Base-by-base conservation (phyloP, 2,329 filamentous ascomycete species). In the Lecanoromycetidae sp. region DNA sequence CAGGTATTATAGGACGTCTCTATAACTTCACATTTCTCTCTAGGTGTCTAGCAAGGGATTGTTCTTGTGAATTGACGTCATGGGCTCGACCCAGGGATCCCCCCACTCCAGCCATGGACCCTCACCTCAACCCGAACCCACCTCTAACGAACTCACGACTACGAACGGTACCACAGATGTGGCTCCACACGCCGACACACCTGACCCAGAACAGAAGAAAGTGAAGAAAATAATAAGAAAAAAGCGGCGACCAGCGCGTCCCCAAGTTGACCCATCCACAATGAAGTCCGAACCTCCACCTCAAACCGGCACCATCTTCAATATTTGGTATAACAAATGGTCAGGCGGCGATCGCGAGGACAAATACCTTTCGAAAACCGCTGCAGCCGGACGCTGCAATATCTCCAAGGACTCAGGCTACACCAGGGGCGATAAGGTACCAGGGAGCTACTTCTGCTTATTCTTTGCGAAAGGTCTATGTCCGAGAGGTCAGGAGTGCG, bases 281-380 rank as follows among this genome's bases (percentile, higher is more conserved):
- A 76, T 94, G 66, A 85, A 83, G 57, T 82, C 82, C 27, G 87
- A 94, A 57, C 83, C 85, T 3, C 87, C 88, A 13, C 84, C 86
- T 1, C 88, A 96, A 59, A 96, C 90, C 0, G 91, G 91, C 44
- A 94, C 86, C 0, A 87, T 88, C 49, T 98, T 91, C 74, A 98
- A 98, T 66, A 93, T 94, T 60, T 95, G 88, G 90, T 94, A 95
- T 69, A 95, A 94, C 70, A 96, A 95, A 67, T 96, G 90, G 88
- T 84, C 82, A 1, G 91, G 91, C 55, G 91, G 91, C 59, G 91
- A 98, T 66, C 79, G 87, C 51, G 90, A 96, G 61, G 87, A 93
- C 69, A 87, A 88, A 57, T 87, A 90, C 60, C 75, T 87, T 3
- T 86, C 83, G 29, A 82, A 95, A 61, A 84, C 81, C 19, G 77